phyloP scores from a whole-genome alignment of 225 moss, liverwort and hornwort species.

The Polytrichum commune region DNA sequence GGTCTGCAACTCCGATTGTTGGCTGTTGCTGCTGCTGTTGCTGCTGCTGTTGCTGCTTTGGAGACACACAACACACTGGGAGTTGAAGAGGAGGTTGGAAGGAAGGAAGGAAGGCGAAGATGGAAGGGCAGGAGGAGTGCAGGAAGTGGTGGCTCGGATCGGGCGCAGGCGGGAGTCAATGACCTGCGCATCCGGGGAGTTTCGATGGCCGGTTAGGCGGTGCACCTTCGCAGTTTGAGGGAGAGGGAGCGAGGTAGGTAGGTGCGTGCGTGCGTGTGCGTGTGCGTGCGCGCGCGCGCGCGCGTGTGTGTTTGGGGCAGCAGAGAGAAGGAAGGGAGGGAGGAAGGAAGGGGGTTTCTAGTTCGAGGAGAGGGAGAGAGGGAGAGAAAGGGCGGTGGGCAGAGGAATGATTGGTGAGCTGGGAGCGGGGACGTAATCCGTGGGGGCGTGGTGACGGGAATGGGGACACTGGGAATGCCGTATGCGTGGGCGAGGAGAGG shows the following conservation, averaged over 20 bases:
- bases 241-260: neutral
- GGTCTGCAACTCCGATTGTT: too few species aligned
- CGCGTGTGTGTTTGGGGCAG: neutral
- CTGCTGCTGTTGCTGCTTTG: too few species aligned
- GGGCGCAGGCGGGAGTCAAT: too few species aligned
- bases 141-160: too few species aligned
- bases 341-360: neutral
- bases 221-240: neutral
- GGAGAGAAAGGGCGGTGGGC: neutral
- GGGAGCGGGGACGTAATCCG: neutral
- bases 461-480: slow-evolving; percentile 38
- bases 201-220: too few species aligned
- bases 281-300: neutral
- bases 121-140: too few species aligned
- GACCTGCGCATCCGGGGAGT: too few species aligned
- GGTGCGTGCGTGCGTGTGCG: neutral
- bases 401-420: neutral
- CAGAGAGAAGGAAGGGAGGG: neutral
- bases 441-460: slow-evolving; percentile 21
- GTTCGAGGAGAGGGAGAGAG: neutral
- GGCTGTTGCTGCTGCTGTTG: too few species aligned
- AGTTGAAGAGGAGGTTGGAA: too few species aligned
- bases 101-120: too few species aligned
- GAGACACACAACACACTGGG: too few species aligned
- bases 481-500: slow-evolving; percentile 19